Conservation (phyloP, 2,329 filamentous ascomycete genomes). For the Colletotrichum plurivorum region DNA sequence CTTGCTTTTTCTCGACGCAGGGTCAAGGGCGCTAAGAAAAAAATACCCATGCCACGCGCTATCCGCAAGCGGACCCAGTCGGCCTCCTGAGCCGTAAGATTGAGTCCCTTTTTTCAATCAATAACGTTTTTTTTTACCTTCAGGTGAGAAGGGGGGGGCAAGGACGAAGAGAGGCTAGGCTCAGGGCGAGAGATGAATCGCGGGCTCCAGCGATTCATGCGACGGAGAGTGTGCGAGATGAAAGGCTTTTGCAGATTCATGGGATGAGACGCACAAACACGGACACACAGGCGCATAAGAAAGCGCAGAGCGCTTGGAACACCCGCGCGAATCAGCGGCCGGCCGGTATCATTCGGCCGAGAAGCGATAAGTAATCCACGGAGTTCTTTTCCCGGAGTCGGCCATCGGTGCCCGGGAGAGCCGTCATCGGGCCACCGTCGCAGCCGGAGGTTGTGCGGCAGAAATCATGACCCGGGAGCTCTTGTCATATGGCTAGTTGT, state of each 20-base stretch:
- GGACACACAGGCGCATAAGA: background rate
- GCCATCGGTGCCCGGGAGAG: background rate
- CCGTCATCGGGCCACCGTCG: too few relatives aligned
- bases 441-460: too few relatives aligned
- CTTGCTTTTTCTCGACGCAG: background rate
- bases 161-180: background rate
- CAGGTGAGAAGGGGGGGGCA: constrained; percentile 18
- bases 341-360: background rate
- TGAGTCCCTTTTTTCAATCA: constrained; percentile 7
- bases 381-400: background rate
- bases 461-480: too few relatives aligned
- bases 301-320: background rate
- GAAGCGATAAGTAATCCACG: background rate
- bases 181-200: constrained; percentile 3
- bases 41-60: constrained; percentile 18
- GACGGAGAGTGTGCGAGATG: constrained; percentile 30
- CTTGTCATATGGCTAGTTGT: too few relatives aligned
- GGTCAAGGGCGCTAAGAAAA: constrained; percentile 32
- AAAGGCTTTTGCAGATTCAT: constrained; percentile 10
- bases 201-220: constrained; percentile 12
- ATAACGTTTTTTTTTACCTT: constrained; percentile 17
- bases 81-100: constrained; percentile 28
- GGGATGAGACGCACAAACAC: constrained; percentile 1
- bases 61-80: constrained; percentile 20
- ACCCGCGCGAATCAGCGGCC: background rate